These are phyloP conservation scores for Hypoxylon subgilvum DNA, from an alignment of 495 filamentous ascomycete species.

Conservation along the genomic window DNA sequence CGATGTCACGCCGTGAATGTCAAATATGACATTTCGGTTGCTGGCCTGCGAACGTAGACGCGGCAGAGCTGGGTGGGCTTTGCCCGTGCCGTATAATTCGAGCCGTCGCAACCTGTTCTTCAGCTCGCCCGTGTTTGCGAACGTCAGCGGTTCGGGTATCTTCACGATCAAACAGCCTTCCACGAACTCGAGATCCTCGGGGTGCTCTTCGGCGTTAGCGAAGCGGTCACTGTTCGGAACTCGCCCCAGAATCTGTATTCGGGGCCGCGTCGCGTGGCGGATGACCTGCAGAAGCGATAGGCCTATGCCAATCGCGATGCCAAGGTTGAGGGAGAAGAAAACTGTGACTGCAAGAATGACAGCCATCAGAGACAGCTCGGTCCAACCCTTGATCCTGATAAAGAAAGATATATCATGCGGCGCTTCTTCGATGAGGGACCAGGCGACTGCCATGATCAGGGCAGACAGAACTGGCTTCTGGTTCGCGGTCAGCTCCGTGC, in stretches of 20 bases:
- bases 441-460: constrained; percentile 95
- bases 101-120: constrained; percentile 81
- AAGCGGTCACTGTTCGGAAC: constrained; percentile 82
- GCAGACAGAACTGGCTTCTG: constrained; percentile 92
- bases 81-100: constrained; percentile 84
- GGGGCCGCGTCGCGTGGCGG: constrained; percentile 83
- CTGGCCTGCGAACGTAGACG: constrained; percentile 71
- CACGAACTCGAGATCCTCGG: constrained; percentile 80
- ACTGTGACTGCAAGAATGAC: constrained; percentile 91
- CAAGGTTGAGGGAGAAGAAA: constrained; percentile 83
- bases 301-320: constrained; percentile 88
- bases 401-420: constrained; percentile 93
- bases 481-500: constrained; percentile 38
- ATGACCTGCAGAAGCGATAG: constrained; percentile 88
- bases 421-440: constrained; percentile 92
- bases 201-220: constrained; percentile 84
- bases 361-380: constrained; percentile 83
- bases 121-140: constrained; percentile 94
- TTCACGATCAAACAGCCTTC: constrained; percentile 94
- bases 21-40: constrained; percentile 91
- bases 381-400: constrained; percentile 78
- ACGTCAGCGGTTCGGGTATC: constrained; percentile 94
- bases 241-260: constrained; percentile 95
- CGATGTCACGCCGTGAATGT: constrained; percentile 91
- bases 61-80: constrained; percentile 85